phyloP scores from a whole-genome alignment of 305 asterid genomes.

The Solanum hybrid region DNA sequence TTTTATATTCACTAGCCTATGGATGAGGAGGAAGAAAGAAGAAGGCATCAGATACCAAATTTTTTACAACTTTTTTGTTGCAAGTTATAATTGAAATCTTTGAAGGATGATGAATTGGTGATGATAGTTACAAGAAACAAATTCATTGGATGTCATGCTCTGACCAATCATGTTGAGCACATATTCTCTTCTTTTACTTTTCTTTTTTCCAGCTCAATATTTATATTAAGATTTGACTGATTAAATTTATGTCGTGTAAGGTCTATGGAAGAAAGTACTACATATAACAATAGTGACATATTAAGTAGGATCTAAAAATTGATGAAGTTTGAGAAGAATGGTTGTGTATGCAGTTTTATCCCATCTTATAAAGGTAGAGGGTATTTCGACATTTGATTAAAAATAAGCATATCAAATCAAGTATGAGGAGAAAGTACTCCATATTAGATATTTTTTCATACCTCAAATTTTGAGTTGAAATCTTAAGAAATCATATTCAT shows the following conservation, averaged over 20 bases:
- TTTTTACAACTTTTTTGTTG: neutral
- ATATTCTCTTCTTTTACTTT: neutral
- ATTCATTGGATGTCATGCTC: neutral
- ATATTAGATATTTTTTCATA: neutral
- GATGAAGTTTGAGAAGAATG: neutral
- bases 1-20: neutral
- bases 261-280: neutral
- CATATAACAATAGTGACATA: neutral
- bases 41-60: neutral
- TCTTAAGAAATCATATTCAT: neutral
- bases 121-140: neutral
- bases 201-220: accelerated
- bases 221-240: neutral
- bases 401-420: neutral
- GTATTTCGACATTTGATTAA: neutral
- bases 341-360: neutral
- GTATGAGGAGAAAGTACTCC: neutral
- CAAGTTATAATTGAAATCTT: neutral
- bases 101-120: neutral
- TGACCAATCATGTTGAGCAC: neutral
- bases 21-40: neutral
- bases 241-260: neutral
- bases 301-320: neutral
- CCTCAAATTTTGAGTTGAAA: neutral
- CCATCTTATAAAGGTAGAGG: neutral